Percentiles rank a stretch among this genome's conserved stretches.
Conservation (phyloP, 371 early-diverging fungal genomes). For the Parasitella parasitica region DNA sequence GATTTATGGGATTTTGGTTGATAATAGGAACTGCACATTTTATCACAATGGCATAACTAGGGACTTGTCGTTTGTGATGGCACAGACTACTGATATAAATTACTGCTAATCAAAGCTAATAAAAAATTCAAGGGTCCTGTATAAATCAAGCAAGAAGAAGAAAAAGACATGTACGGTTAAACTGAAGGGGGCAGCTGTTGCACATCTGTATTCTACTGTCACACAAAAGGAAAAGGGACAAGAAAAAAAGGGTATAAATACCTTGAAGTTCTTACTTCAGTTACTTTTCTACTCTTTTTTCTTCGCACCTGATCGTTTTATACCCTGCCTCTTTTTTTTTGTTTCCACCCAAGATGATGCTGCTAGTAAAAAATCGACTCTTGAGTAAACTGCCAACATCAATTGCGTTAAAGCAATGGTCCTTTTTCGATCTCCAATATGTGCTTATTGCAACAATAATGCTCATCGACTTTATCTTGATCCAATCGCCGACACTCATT, state of each 20-base stretch:
- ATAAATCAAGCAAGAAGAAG: neutral
- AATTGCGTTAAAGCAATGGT: constrained; percentile 5
- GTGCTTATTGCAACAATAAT: constrained; percentile 19
- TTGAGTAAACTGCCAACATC: neutral
- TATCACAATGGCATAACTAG: too few relatives aligned
- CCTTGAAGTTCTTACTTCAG: neutral
- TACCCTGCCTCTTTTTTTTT: neutral
- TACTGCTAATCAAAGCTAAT: neutral
- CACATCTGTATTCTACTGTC: constrained; percentile 2
- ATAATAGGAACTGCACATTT: neutral
- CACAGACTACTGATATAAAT: neutral
- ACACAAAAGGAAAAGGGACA: neutral
- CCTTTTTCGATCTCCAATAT: constrained; percentile 23
- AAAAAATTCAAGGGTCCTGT: neutral
- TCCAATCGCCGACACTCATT: constrained; percentile 21
- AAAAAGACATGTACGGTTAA: neutral
- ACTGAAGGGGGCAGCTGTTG: neutral
- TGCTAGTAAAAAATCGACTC: neutral
- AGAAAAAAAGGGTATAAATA: neutral
- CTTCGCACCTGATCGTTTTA: neutral
- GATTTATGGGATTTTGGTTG: neutral
- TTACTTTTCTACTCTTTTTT: neutral
- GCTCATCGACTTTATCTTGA: constrained; percentile 24
- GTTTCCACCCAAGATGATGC: neutral
- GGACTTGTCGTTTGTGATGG: neutral